A percentile compares a stretch with the other conserved stretches of the same genome.
Conservation (phyloP, 2,329 filamentous ascomycete species). For the Sphaerulina musiva region DNA sequence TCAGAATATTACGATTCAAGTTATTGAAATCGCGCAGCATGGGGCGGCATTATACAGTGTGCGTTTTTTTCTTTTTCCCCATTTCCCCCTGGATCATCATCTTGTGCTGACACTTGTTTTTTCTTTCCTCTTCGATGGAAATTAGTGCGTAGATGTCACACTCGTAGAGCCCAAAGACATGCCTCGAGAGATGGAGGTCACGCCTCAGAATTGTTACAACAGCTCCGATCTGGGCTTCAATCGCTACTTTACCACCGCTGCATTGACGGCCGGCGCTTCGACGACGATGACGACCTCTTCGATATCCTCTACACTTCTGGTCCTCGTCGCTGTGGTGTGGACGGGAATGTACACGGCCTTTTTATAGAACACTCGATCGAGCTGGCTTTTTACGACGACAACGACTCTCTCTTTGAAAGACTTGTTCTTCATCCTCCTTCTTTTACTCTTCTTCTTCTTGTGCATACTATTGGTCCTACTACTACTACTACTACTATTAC, state of each 20-base stretch:
- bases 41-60: constrained; percentile 78
- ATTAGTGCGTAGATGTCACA: constrained; percentile 86
- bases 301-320: constrained; percentile 3
- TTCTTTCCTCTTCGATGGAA: no score
- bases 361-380: constrained; percentile 2
- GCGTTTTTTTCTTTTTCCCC: no score
- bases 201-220: constrained; percentile 81
- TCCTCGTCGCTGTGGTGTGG: not conserved
- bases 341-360: not conserved
- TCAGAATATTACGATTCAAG: constrained; percentile 85
- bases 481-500: no score
- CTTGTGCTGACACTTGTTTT: no score
- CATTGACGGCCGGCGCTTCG: constrained; percentile 20
- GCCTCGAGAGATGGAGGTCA: constrained; percentile 52
- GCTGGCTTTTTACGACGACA: constrained; percentile 1
- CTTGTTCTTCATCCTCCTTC: not conserved
- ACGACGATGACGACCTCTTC: not conserved
- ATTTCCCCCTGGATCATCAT: no score
- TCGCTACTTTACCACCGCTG: constrained; percentile 59
- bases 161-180: constrained; percentile 69
- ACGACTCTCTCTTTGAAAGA: constrained; percentile 3
- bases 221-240: constrained; percentile 68
- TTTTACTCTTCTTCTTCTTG: not conserved
- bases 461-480: constrained; percentile 1
- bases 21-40: constrained; percentile 76